Evolutionary conservation across 169 alveolate genomes (phyloP), one percentile per base, ranked within the genome.

Genomic region (Babesia ovis): DNA sequence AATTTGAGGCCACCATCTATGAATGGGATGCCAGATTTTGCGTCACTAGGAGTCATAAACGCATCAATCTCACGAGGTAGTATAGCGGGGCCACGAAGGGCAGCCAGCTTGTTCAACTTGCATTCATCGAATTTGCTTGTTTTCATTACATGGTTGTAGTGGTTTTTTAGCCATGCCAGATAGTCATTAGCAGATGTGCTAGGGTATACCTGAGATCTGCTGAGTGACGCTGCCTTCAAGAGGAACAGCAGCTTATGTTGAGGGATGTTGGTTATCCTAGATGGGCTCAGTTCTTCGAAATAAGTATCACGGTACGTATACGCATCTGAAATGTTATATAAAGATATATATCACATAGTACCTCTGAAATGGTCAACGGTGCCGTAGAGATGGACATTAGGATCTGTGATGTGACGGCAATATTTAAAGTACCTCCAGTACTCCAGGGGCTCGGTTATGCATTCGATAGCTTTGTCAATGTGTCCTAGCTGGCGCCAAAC

Each of bases 251-350:
- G 74, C 67, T 84, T 76, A 69, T 91, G 89, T 60, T 91, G 95
- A n/a, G 95, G 89, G 41, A 91, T 62, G 83, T 91, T 90, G 20
- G 88, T 69, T 39, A 91, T 90, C 68, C 85, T 86, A 35, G 91
- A 70, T 27, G 95, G 95, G 67, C 95, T 91, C 46, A 76, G 61
- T 53, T 75, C 93, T 35, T 88, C 93, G 79, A 69, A 73, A 71
- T 91, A 88, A 5, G 90, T 84, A 55, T 75, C 83, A 35, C 68
- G 72, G 74, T 86, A 91, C 34, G 85, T 86, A 62, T 86, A 86
- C 53, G 58, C 51, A 23, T 59, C 77, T 55, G 31, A n/a, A 77
- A 55, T 32, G 66, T 41, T 55, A 35, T 81, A 27, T 51, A 51
- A 45, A 14, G 34, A 23, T 23, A 51, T 22, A 11, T 55, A 6